A percentile compares a stretch with the other conserved stretches of the same genome.
These are phyloP conservation scores for Cylindrodendrum hubeiense DNA, from an alignment of 2,329 filamentous ascomycete species.

Conservation along the genomic window DNA sequence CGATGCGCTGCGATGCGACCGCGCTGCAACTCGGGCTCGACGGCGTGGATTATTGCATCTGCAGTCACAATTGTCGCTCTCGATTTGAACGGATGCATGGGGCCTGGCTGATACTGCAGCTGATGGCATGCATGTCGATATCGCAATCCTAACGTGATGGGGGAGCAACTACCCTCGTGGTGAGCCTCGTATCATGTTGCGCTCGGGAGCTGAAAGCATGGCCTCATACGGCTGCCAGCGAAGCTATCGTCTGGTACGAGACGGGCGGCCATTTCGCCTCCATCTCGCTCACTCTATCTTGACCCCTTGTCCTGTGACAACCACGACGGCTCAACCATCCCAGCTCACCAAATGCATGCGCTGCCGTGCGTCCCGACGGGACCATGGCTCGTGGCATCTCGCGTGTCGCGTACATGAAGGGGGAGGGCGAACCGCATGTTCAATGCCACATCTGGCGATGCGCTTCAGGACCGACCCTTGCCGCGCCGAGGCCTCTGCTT, in stretches of 20 bases:
- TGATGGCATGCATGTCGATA: conserved; percentile 26
- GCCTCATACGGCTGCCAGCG: conserved; percentile 27
- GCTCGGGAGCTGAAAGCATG: conserved; percentile 27
- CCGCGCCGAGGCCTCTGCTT: not conserved
- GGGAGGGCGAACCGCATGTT: not conserved
- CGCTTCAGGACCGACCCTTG: conserved; percentile 5
- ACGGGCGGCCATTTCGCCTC: conserved; percentile 7
- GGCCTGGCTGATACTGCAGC: conserved; percentile 2
- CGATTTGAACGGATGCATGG: not conserved
- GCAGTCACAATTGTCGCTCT: not conserved
- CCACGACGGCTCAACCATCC: conserved; percentile 15
- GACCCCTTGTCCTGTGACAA: conserved; percentile 8
- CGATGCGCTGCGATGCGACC: conserved; percentile 7
- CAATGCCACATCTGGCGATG: not conserved
- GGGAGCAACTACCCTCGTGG: conserved; percentile 8
- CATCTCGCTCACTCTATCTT: conserved; percentile 15
- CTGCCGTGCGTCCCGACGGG: conserved; percentile 23
- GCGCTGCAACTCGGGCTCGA: conserved; percentile 4
- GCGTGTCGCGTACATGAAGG: conserved; percentile 18
- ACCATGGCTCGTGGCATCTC: conserved; percentile 15
- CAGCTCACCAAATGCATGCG: conserved; percentile 16
- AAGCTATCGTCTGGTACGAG: conserved; percentile 24
- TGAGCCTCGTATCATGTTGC: conserved; percentile 34
- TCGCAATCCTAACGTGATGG: conserved; percentile 3
- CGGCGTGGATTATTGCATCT: conserved; percentile 11